Conservation (phyloP, 2,329 filamentous ascomycete genomes). For the Fusarium stilboides region DNA sequence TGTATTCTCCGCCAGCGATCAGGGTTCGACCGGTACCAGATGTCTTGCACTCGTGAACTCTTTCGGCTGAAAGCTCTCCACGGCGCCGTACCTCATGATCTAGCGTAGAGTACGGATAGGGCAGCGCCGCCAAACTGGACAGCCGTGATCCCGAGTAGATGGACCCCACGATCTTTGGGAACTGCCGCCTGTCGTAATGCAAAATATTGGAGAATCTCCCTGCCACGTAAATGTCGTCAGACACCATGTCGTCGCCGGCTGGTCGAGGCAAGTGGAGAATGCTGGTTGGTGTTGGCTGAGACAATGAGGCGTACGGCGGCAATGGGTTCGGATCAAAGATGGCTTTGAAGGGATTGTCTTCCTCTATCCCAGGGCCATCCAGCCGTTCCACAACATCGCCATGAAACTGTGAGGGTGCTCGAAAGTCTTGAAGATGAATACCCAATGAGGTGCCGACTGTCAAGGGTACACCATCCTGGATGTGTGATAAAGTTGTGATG, state of each 20-base stretch:
- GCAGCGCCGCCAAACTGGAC: conserved; percentile 79
- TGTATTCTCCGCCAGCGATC: conserved; percentile 90
- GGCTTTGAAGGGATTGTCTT: conserved; percentile 53
- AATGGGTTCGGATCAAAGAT: conserved; percentile 69
- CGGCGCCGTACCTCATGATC: conserved; percentile 71
- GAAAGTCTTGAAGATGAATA: conserved; percentile 86
- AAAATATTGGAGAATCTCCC: conserved; percentile 91
- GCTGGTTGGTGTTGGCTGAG: conserved; percentile 85
- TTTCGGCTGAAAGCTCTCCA: conserved; percentile 69
- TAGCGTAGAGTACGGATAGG: conserved; percentile 76
- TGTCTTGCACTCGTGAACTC: conserved; percentile 68
- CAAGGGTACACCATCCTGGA: conserved; percentile 76
- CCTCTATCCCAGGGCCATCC: conserved; percentile 44
- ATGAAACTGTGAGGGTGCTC: conserved; percentile 59
- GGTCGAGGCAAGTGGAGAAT: conserved; percentile 82
- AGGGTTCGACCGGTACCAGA: conserved; percentile 73
- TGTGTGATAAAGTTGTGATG: conserved; percentile 85
- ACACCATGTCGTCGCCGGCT: conserved; percentile 67
- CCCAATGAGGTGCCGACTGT: conserved; percentile 88
- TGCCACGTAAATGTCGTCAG: conserved; percentile 88
- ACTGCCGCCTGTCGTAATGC: conserved; percentile 89
- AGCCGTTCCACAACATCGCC: conserved; percentile 57
- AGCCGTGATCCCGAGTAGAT: conserved; percentile 88
- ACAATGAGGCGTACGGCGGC: conserved; percentile 77
- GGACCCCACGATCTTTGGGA: conserved; percentile 82